Percentiles rank a stretch among this genome's conserved stretches.
Evolutionary conservation across 2,329 filamentous ascomycete species (phyloP).

Genomic region (Trichoderma oligosporum): DNA sequence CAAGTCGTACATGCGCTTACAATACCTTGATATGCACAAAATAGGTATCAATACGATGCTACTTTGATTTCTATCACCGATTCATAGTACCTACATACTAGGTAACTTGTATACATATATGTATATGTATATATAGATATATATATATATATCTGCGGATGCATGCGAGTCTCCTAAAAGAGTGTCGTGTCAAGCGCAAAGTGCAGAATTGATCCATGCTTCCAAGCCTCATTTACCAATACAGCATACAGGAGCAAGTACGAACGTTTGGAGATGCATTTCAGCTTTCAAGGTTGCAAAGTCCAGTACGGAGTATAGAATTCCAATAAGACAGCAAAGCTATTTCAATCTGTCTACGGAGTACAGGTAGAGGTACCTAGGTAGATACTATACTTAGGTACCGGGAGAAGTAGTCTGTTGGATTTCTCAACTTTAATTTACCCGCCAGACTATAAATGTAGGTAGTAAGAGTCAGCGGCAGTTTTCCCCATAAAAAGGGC

Average conservation of each 20-base stretch:
- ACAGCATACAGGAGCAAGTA: background rate
- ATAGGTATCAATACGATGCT: background rate
- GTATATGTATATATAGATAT: no score
- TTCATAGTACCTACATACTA: no score
- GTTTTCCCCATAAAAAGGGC: background rate
- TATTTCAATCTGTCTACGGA: background rate
- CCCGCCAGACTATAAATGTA: constrained; percentile 7
- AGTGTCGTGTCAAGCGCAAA: background rate
- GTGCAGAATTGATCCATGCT: background rate
- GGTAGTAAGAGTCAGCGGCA: constrained; percentile 5
- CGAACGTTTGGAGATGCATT: background rate
- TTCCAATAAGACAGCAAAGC: no score
- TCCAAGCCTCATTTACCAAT: background rate
- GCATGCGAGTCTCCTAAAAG: constrained; percentile 4
- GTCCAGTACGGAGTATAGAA: background rate
- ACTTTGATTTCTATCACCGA: background rate
- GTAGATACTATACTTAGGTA: no score
- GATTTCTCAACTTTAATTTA: constrained; percentile 2
- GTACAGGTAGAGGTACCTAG: no score
- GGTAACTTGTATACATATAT: no score
- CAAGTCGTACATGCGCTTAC: constrained; percentile 6
- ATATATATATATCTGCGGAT: constrained; percentile 6
- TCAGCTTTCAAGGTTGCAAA: background rate
- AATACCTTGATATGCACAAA: background rate
- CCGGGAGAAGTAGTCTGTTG: no score